Evolutionary conservation across 2,329 filamentous ascomycete species (phyloP), one percentile per base, ranked within the genome.

Genomic region (Pseudocercospora crystallina): DNA sequence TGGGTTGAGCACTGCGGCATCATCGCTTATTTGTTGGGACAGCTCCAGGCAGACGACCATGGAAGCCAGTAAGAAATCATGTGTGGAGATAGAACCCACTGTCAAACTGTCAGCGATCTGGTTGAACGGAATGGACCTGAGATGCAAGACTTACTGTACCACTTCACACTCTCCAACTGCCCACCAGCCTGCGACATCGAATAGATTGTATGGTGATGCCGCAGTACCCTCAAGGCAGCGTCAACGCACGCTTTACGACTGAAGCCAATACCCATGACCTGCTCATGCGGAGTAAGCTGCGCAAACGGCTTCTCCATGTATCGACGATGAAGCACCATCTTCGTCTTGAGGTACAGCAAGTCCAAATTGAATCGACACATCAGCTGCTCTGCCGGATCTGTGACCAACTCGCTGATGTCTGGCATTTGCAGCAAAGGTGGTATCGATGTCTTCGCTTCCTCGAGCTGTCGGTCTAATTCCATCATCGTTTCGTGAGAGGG

Each of bases 281-380:
- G 60, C 44, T 68, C 61, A 12, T 71, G 66, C 2, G 51, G 43
- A 10, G 53, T 59, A n/a, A 67, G 60, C 20, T 62, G 48, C 11
- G 47, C 43, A 20, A 65, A 52, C 5, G 65, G 65, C 11, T 57
- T 60, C 9, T 70, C 69, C 55, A 83, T 71, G 56, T 76, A 80
- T 26, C 73, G 74, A 12, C 80, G 71, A 59, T 83, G 80, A n/a
- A 83, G 61, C 1, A 81, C 74, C 30, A 77, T 73, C 42, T 74
- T 73, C 8, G 75, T 68, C 58, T 80, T 80, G 39, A 76, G 73
- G 58, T 77, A 78, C 5, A 79, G 65, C 4, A 81, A 62, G 13
- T 80, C 73, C 15, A 82, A 61, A 35, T 76, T 79, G 53, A 80
- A 73, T 5, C 77, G 71, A 17, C 73, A 71, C 68, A 82, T 77